Evolutionary conservation across 1,284 basidiomycete genomes (phyloP), one percentile per base, ranked within the genome.

Genomic region (Trametes polyzona): DNA sequence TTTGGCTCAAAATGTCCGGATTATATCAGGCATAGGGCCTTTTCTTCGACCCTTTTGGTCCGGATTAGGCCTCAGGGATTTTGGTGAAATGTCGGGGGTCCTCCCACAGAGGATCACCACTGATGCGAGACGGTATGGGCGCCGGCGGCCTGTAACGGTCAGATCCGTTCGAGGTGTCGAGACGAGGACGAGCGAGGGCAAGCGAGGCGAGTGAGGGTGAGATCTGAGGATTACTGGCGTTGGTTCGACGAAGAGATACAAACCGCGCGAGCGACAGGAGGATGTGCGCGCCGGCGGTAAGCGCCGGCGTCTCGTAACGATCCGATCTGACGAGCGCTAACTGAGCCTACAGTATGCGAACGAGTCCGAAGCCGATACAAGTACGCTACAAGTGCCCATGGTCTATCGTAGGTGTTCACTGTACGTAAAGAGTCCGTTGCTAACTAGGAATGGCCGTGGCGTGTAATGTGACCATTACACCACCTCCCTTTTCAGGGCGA

Each of bases 401-500:
- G 12, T n/a, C n/a, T 30, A 30, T 8, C 2, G 42, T 44, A 44
- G 30, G 42, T 30, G 41, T 42, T 26, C 41, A 4, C 29, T 2
- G 41, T 42, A 42, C 14, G 16, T 42, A 27, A 27, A 42, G 41
- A 27, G 42, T 30, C 42, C 42, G 23, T 44, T 44, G 17, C 42
- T 44, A 30, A 44, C 42, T 44, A 44, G 19, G 26, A 44, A 44
- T 44, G 42, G 42, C 42, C 42, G 16, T 44, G 42, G 27, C 16
- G 42, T 44, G 42, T 44, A 44, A 44, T 30, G 42, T 44, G 9
- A n/a, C 30, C 42, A 30, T 42, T 42, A 42, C 41, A 42, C 42
- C 41, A 43, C 41, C 41, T 43, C 41, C 41, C 41, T 43, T 43
- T 43, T 43, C 41, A 43, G 41, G 41, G 41, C 17, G 41, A 43